Evolutionary conservation across 495 filamentous ascomycete species (phyloP).

Genomic region (Trichoderma parareesei): DNA sequence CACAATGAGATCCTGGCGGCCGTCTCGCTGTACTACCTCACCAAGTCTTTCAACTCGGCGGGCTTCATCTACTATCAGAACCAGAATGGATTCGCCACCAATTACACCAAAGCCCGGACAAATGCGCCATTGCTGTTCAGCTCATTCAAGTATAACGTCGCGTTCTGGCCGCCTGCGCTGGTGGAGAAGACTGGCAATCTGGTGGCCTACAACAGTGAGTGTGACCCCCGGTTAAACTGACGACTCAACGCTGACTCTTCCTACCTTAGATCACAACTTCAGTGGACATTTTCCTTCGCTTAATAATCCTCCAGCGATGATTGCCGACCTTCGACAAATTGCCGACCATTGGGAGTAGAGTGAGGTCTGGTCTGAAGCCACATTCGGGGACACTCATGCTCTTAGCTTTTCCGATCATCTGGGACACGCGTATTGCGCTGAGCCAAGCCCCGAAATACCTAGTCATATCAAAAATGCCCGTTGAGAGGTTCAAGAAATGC

Average conservation of each 20-base stretch:
- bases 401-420: too few relatives aligned
- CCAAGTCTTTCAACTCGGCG: slow-evolving; percentile 16
- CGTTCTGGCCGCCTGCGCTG: slow-evolving; percentile 17
- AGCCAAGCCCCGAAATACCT: too few relatives aligned
- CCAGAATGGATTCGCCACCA: slow-evolving; percentile 11
- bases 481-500: too few relatives aligned
- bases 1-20: slow-evolving; percentile 21
- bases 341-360: background rate
- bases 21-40: slow-evolving; percentile 29
- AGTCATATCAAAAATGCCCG: too few relatives aligned
- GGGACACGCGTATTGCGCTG: too few relatives aligned
- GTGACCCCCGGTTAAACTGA: background rate
- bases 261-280: slow-evolving; percentile 18
- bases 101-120: slow-evolving; percentile 12
- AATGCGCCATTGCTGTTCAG: slow-evolving; percentile 18
- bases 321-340: slow-evolving; percentile 16
- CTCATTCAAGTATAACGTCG: slow-evolving; percentile 19
- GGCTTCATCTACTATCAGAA: slow-evolving; percentile 19
- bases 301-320: slow-evolving; percentile 18
- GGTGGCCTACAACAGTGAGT: slow-evolving; percentile 20
- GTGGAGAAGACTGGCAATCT: slow-evolving; percentile 21
- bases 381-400: too few relatives aligned
- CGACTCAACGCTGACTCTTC: background rate
- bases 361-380: too few relatives aligned
- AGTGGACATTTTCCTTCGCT: slow-evolving; percentile 24